Evolutionary conservation across 257 asterid species (phyloP).

Genomic region (Solanum piurae): DNA sequence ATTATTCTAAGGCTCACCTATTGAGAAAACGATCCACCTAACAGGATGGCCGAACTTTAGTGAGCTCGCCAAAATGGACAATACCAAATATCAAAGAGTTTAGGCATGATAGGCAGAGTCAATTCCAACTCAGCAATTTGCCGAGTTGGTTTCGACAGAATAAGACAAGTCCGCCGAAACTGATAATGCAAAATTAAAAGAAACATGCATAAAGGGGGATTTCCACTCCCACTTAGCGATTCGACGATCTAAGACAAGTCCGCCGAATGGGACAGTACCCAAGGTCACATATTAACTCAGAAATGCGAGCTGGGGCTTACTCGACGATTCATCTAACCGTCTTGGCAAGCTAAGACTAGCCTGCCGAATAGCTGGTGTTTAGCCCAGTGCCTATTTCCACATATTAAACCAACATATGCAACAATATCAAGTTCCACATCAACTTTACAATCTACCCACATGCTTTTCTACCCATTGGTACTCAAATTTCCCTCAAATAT

Average conservation of each 20-base stretch:
- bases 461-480: not conserved
- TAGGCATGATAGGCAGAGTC: not conserved
- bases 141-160: not conserved
- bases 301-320: not conserved
- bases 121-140: not conserved
- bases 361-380: not conserved
- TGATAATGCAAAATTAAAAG: not conserved
- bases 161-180: not conserved
- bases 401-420: too few relatives aligned
- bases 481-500: not conserved
- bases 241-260: too few relatives aligned
- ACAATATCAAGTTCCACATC: too few relatives aligned
- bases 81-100: too few relatives aligned
- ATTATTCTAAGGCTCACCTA: not conserved
- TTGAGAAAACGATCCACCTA: fast-evolving
- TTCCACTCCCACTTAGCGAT: not conserved
- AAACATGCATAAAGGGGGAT: not conserved
- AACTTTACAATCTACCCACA: not conserved
- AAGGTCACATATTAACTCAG: not conserved
- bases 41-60: not conserved
- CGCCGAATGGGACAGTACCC: not conserved
- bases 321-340: fast-evolving
- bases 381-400: not conserved
- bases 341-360: not conserved
- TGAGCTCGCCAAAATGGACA: not conserved